phyloP scores from a whole-genome alignment of 805 yeast species.

The Pichia kluyveri region DNA sequence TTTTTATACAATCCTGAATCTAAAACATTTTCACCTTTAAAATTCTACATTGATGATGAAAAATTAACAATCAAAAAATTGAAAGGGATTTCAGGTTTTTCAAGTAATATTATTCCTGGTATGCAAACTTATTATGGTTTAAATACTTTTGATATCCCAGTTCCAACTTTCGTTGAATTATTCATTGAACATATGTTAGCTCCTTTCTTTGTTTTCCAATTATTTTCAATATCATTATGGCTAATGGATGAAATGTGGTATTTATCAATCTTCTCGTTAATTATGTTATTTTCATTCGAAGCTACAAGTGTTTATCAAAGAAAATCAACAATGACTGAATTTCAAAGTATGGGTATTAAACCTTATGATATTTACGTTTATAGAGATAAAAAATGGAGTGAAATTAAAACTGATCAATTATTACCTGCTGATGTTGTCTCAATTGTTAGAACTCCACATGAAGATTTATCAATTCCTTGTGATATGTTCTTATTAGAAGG shows the following conservation, averaged over 20 bases:
- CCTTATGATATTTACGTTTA: conserved; percentile 73
- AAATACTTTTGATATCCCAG: conserved; percentile 88
- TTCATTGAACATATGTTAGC: conserved; percentile 98
- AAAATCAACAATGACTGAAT: conserved; percentile 88
- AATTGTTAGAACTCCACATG: conserved; percentile 70
- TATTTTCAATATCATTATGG: conserved; percentile 94
- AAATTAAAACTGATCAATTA: conserved; percentile 61
- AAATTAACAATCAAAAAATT: conserved; percentile 47
- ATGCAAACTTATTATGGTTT: conserved; percentile 60
- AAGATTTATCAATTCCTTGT: conserved; percentile 90
- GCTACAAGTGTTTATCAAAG: conserved; percentile 93
- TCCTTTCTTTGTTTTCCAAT: conserved; percentile 93
- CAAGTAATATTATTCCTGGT: conserved; percentile 24
- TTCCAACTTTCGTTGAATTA: conserved; percentile 83
- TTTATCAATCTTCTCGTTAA: conserved; percentile 79
- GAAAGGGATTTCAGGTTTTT: conserved; percentile 36
- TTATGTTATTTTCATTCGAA: conserved; percentile 91
- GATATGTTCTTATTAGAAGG: conserved; percentile 83
- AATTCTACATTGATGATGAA: conserved; percentile 62
- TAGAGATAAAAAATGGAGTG: conserved; percentile 64
- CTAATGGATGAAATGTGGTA: conserved; percentile 96
- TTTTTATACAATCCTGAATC: conserved; percentile 56
- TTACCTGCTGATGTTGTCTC: conserved; percentile 92
- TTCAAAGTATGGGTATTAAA: conserved; percentile 94
- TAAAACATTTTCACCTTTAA: conserved; percentile 69